phyloP scores from a whole-genome alignment of 805 yeast genomes.

The Grigorovia jiainica region DNA sequence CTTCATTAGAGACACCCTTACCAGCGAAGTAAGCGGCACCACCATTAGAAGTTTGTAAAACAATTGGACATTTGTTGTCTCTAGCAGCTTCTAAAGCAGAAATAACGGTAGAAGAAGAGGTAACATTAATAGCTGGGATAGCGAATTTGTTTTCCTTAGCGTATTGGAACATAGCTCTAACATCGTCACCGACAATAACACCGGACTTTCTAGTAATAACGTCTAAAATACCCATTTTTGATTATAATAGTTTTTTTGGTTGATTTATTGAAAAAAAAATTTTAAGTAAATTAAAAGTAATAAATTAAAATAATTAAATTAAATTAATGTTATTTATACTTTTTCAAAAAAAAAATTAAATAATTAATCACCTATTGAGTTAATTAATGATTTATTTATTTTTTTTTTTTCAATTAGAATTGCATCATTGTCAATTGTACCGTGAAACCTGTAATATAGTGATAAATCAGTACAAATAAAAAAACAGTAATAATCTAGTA shows the following conservation, averaged over 20 bases:
- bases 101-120: slow-evolving; percentile 93
- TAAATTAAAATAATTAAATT: not conserved
- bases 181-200: slow-evolving; percentile 98
- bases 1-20: slow-evolving; percentile 91
- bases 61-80: slow-evolving; percentile 89
- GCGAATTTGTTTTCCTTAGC: slow-evolving; percentile 92
- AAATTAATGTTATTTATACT: not conserved
- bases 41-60: slow-evolving; percentile 95
- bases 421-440: too few species aligned
- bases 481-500: too few species aligned
- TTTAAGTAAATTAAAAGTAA: not conserved
- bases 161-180: slow-evolving; percentile 69
- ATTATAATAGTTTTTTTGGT: slow-evolving; percentile 1
- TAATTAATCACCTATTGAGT: too few species aligned
- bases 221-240: slow-evolving; percentile 55
- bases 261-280: not conserved
- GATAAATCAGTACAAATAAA: too few species aligned
- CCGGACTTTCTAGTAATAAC: slow-evolving; percentile 87
- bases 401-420: too few species aligned
- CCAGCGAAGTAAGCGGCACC: slow-evolving; percentile 99
- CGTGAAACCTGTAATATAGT: too few species aligned
- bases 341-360: not conserved
- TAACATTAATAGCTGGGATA: slow-evolving; percentile 96
- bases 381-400: too few species aligned
- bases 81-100: slow-evolving; percentile 97